A percentile compares a stretch with the other conserved stretches of the same genome.
phyloP scores from a whole-genome alignment of 169 alveolate genomes.

The Eimeria sp. region DNA sequence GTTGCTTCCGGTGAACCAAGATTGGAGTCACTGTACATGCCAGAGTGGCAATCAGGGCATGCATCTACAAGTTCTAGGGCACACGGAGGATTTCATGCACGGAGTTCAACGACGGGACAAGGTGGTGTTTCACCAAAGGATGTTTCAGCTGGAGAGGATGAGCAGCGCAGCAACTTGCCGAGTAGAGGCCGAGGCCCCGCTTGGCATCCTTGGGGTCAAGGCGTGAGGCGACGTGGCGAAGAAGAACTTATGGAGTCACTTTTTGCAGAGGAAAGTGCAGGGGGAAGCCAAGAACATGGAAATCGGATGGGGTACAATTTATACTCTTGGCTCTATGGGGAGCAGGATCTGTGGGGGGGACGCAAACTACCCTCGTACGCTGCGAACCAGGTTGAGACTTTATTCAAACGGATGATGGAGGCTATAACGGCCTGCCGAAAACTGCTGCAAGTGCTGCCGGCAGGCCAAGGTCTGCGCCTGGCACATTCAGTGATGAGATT shows the following conservation, averaged over 20 bases:
- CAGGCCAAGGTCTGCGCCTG: not conserved
- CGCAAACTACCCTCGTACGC: not conserved
- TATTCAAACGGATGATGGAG: not conserved
- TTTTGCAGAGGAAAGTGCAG: not conserved
- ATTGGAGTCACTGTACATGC: not conserved
- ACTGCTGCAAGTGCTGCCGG: not conserved
- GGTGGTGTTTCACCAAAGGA: not conserved
- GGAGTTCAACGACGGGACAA: not conserved
- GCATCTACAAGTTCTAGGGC: not conserved
- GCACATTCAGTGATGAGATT: constrained; percentile 1
- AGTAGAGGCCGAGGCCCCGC: too few relatives aligned
- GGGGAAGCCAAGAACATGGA: not conserved
- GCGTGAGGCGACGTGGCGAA: not conserved
- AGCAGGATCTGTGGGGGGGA: not conserved
- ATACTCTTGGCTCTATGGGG: not conserved
- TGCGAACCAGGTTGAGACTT: not conserved
- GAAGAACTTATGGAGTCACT: not conserved
- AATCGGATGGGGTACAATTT: not conserved
- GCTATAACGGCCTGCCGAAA: not conserved
- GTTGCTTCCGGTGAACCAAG: not conserved
- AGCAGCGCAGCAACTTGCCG: not conserved
- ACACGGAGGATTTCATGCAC: not conserved
- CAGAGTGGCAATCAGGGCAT: not conserved
- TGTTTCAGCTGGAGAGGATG: not conserved
- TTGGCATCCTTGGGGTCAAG: not conserved